Evolutionary conservation across 31 red algal species (phyloP).

Genomic region (Pterothamnion heteromorphum): DNA sequence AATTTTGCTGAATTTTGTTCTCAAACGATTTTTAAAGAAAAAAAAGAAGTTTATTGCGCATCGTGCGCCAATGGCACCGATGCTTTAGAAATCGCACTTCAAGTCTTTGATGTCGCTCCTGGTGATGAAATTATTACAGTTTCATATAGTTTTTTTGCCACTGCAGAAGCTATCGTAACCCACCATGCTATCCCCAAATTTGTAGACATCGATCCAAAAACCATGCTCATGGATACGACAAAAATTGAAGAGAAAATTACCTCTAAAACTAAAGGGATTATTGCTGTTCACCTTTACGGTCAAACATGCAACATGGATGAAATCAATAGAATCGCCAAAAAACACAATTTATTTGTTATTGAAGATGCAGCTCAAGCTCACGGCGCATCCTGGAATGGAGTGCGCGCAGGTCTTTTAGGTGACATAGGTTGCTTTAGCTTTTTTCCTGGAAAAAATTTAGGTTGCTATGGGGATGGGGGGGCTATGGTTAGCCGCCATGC

Average conservation of each 20-base stretch:
- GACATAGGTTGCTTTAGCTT: constrained; percentile 37
- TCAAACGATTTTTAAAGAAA: not conserved
- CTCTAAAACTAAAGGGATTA: constrained; percentile 23
- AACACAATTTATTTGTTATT: constrained; percentile 27
- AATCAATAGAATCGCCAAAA: not conserved
- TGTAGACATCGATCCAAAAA: constrained; percentile 55
- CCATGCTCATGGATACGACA: constrained; percentile 12
- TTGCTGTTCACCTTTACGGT: constrained; percentile 15
- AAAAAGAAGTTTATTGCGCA: no score
- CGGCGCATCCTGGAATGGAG: constrained; percentile 25
- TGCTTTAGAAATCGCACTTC: constrained; percentile 38
- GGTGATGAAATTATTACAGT: constrained; percentile 59
- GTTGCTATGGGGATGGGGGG: constrained; percentile 41
- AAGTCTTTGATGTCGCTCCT: constrained; percentile 41
- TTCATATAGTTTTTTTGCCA: constrained; percentile 49
- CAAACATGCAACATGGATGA: constrained; percentile 10
- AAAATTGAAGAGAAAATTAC: constrained; percentile 8
- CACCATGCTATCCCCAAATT: constrained; percentile 52
- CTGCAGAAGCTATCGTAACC: constrained; percentile 46
- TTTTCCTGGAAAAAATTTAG: constrained; percentile 49
- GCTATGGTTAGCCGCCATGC: not conserved
- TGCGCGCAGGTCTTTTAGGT: not conserved
- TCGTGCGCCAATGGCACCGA: not conserved
- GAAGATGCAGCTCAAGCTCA: constrained; percentile 44
- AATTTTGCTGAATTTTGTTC: constrained; percentile 37